Evolutionary conservation across 1,139 yeast genomes (phyloP).

Genomic region (Pichia sp.): DNA sequence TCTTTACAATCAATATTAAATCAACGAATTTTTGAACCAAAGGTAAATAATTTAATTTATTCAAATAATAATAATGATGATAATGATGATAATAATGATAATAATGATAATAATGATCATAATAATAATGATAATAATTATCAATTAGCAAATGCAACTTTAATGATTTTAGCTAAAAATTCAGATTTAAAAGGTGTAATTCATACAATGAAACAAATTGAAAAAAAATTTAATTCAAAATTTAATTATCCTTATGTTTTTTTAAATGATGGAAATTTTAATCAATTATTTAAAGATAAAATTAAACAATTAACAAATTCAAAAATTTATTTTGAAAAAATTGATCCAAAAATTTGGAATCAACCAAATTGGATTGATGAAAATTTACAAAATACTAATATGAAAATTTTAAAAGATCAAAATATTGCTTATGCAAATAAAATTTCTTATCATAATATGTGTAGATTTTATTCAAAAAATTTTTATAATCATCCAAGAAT

Average conservation of each 20-base stretch:
- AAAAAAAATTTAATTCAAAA: constrained; percentile 57
- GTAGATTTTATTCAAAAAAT: constrained; percentile 62
- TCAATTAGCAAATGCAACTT: constrained; percentile 61
- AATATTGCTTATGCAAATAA: constrained; percentile 58
- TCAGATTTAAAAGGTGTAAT: constrained; percentile 47
- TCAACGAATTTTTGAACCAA: too few species aligned
- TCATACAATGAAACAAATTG: constrained; percentile 51
- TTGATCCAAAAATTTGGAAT: constrained; percentile 56
- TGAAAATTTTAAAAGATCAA: constrained; percentile 36
- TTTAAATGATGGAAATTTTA: constrained; percentile 63
- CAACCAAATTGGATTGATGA: constrained; percentile 54
- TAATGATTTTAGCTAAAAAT: constrained; percentile 65
- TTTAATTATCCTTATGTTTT: constrained; percentile 78
- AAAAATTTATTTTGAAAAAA: constrained; percentile 50
- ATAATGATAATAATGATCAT: constrained; percentile 25
- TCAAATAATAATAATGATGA: too few species aligned
- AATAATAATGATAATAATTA: constrained; percentile 26
- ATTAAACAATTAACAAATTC: constrained; percentile 42
- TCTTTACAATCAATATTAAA: too few species aligned
- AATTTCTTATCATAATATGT: constrained; percentile 73
- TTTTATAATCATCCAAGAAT: constrained; percentile 61
- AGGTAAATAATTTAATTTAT: too few species aligned
- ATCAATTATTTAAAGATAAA: constrained; percentile 44
- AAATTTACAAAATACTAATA: constrained; percentile 35
- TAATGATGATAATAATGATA: constrained; percentile 3